Evolutionary conservation across 75 land plant species (phyloP).

Genomic region (Cupressus sempervirens): DNA sequence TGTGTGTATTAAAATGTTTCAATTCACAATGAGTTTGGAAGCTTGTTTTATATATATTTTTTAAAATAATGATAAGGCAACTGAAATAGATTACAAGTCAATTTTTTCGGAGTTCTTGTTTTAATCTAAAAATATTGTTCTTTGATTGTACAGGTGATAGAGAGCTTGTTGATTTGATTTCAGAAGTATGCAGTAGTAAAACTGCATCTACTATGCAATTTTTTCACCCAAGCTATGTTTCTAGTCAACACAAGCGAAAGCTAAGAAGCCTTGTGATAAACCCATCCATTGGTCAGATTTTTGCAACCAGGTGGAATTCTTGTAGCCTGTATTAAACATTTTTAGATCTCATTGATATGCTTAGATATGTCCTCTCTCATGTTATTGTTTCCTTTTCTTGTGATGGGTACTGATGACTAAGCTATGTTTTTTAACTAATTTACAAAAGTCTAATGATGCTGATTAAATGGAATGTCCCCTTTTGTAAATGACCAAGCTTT

Average conservation of each 20-base stretch:
- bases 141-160: conserved; percentile 16
- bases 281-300: conserved; percentile 32
- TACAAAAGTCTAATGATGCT: no score
- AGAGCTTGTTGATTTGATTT: conserved; percentile 27
- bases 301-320: conserved; percentile 34
- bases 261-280: conserved; percentile 33
- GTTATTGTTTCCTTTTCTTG: neutral
- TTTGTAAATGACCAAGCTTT: no score
- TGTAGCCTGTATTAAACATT: neutral
- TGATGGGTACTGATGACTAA: neutral
- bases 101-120: neutral
- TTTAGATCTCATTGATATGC: neutral
- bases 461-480: no score
- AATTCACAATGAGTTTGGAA: neutral
- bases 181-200: conserved; percentile 17
- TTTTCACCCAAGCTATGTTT: conserved; percentile 15
- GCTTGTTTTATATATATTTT: neutral
- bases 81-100: neutral
- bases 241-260: conserved; percentile 35
- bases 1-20: neutral
- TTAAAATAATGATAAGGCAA: neutral
- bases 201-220: conserved; percentile 13
- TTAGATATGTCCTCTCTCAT: neutral
- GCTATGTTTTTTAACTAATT: neutral
- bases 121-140: neutral